Base-by-base conservation (phyloP, 495 filamentous ascomycete species). In the Tuber microsphaerosporum region DNA sequence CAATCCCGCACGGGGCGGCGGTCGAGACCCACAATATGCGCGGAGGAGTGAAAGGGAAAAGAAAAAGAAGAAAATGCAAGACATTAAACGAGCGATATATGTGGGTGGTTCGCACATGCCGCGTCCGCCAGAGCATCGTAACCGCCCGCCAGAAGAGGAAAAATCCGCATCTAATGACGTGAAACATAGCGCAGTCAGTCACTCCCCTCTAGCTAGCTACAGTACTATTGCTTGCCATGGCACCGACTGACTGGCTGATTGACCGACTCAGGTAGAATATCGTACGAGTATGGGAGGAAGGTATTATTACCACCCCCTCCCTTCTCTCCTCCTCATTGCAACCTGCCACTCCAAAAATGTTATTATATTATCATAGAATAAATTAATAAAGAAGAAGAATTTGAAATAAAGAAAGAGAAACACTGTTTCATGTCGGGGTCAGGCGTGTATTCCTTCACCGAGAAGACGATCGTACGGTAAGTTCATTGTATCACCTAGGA, bases 121-220 rank as follows among this genome's bases (percentile, higher is more conserved):
- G 56, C 56, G 56, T 65, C 56, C 56, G 56, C 56, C 56, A 65
- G 56, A 65, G 26, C 4, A 65, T 65, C n/a, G 26, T 31, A 65
- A 31, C n/a, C 56, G 56, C 26, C 76, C 65, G 45, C 77, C 77
- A 72, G 69, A 79, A 79, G 69, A 56, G 51, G 76, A 79, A 79
- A 70, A 71, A 78, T 79, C 73, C 69, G 77, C 76, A 79, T 79
- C 76, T 79, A 56, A 79, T 79, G 77, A 79, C 73, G 72, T 75
- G 76, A 77, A 76, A 74, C 46, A 65, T 56, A 77, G 76, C 43
- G 69, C 74, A 37, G 46, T 75, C 76, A n/a, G 48, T 56, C 48
- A 51, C 48, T 56, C 7, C 48, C 48, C 48, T 56, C 48, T 12
- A 26, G 48, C 48, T 56, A 12, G 48, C 48, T n/a, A n/a, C 22